A percentile compares a stretch with the other conserved stretches of the same genome.
phyloP scores from a whole-genome alignment of 257 asterid species.

The Solanum commersonii region DNA sequence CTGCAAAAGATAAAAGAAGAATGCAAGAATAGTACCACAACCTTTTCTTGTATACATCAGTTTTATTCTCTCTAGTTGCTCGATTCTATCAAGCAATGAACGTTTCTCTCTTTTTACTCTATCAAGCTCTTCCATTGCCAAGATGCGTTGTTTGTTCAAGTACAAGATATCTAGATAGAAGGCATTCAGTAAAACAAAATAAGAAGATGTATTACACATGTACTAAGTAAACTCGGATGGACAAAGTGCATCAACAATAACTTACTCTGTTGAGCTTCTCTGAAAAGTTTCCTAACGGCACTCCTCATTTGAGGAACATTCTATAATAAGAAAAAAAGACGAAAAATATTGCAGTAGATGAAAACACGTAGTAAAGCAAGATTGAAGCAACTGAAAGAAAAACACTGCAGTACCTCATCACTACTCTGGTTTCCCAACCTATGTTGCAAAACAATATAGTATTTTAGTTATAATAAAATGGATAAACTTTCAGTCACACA shows the following conservation, averaged over 20 bases:
- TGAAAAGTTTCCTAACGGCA: slow-evolving; percentile 51
- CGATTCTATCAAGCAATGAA: slow-evolving; percentile 37
- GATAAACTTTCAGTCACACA: not conserved
- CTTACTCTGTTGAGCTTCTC: slow-evolving; percentile 72
- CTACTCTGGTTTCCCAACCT: slow-evolving; percentile 32
- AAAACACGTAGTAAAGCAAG: not conserved
- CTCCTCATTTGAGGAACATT: slow-evolving; percentile 14
- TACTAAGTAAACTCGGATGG: not conserved
- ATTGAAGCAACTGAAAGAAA: slow-evolving; percentile 16
- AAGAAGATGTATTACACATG: not conserved
- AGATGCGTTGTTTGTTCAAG: slow-evolving; percentile 63
- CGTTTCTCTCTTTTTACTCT: slow-evolving; percentile 43
- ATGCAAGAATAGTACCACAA: not conserved
- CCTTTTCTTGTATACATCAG: slow-evolving; percentile 33
- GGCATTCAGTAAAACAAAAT: slow-evolving; percentile 5
- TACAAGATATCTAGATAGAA: slow-evolving; percentile 51
- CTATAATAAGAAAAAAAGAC: slow-evolving; percentile 12
- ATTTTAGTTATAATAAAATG: not conserved
- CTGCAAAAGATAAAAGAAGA: not conserved
- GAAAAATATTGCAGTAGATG: not conserved
- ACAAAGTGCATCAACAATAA: not conserved
- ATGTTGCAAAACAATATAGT: slow-evolving; percentile 4
- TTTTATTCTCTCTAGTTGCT: slow-evolving; percentile 38
- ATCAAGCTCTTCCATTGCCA: slow-evolving; percentile 64
- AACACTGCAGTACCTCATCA: slow-evolving; percentile 15